Evolutionary conservation across 768 basidiomycete genomes (phyloP).

Genomic region (Pleurotus giganteus): DNA sequence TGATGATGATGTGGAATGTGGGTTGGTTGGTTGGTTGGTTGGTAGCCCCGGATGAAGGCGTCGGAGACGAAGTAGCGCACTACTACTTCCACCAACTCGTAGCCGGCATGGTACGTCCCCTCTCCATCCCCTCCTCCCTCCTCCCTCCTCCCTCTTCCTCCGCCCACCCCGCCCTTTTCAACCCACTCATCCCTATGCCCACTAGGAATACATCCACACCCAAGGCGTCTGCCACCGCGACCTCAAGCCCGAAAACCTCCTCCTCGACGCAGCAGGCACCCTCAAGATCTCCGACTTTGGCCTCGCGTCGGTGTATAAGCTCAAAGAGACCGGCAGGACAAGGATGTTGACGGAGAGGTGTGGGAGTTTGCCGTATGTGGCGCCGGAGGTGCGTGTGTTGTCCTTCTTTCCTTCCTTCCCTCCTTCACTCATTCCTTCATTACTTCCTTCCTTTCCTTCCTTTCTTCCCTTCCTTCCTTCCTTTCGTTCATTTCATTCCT

Average conservation of each 20-base stretch:
- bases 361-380: slow-evolving; percentile 92
- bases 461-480: too few species aligned
- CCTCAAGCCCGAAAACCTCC: slow-evolving; percentile 93
- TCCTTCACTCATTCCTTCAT: neutral
- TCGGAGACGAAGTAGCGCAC: slow-evolving; percentile 85
- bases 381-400: slow-evolving; percentile 70
- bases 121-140: neutral
- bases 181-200: neutral
- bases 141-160: neutral
- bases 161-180: too few species aligned
- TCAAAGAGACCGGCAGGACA: slow-evolving; percentile 78
- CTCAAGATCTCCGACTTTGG: slow-evolving; percentile 98
- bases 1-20: neutral
- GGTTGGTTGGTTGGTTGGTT: too few species aligned
- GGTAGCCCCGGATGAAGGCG: slow-evolving; percentile 86
- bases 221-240: slow-evolving; percentile 96
- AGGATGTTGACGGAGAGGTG: slow-evolving; percentile 78
- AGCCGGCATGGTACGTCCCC: slow-evolving; percentile 67
- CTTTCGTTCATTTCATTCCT: too few species aligned
- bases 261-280: slow-evolving; percentile 78
- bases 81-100: slow-evolving; percentile 86
- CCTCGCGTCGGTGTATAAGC: slow-evolving; percentile 83
- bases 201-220: slow-evolving; percentile 76
- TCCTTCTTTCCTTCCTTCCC: neutral
- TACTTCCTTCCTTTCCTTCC: too few species aligned